Evolutionary conservation across 148 eudicot species (phyloP).

Genomic region (Camellia japonica): DNA sequence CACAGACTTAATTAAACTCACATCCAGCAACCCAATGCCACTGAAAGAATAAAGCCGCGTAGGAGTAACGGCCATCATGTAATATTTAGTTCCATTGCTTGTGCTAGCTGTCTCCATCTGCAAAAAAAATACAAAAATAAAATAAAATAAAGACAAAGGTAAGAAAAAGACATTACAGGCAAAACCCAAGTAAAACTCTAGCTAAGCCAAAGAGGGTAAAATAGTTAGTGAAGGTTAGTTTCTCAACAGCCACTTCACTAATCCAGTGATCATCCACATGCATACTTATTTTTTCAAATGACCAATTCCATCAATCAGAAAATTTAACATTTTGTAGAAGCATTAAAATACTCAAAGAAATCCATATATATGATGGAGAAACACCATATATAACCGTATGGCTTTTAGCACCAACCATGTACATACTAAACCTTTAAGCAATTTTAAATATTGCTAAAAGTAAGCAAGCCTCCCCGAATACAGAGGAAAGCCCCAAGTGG

Average conservation of each 20-base stretch:
- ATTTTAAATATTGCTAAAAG: not conserved
- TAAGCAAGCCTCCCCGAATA: not conserved
- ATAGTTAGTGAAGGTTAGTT: not conserved
- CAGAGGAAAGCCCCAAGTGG: slow-evolving; percentile 3
- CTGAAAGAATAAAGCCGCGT: slow-evolving; percentile 90
- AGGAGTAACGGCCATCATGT: slow-evolving; percentile 98
- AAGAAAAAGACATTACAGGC: slow-evolving; percentile 3
- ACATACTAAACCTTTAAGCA: not conserved
- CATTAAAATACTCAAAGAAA: not conserved
- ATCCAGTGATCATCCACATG: not conserved
- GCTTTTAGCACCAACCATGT: not conserved
- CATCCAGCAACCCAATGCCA: slow-evolving; percentile 87
- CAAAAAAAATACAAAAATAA: slow-evolving; percentile 21
- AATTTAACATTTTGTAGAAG: not conserved
- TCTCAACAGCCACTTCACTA: not conserved
- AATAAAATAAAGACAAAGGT: not conserved
- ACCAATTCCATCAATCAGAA: not conserved
- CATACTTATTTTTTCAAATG: not conserved
- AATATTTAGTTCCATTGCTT: slow-evolving; percentile 73
- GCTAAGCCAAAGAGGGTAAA: not conserved
- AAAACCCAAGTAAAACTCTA: slow-evolving; percentile 3
- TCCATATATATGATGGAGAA: not conserved
- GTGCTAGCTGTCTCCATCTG: slow-evolving; percentile 94
- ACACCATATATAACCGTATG: not conserved
- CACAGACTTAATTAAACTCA: slow-evolving; percentile 27